phyloP scores from a whole-genome alignment of 192 early-diverging fungal species.

The Chytriomyces confervae region DNA sequence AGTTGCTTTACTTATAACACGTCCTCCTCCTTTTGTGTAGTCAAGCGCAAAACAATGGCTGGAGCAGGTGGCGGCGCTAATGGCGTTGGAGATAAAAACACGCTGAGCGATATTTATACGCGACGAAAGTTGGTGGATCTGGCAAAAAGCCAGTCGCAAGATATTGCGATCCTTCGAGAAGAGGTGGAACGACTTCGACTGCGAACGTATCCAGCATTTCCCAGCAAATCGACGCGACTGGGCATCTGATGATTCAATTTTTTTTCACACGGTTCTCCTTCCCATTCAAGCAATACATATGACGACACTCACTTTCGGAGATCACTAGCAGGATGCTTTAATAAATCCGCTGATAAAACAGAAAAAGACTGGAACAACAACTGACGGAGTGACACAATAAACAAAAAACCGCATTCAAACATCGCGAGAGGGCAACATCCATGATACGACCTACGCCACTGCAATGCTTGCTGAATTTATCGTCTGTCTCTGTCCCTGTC shows the following conservation, averaged over 20 bases:
- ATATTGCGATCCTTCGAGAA: conserved; percentile 62
- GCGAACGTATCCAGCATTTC: conserved; percentile 67
- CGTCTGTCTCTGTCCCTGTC: neutral
- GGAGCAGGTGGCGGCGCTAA: conserved; percentile 12
- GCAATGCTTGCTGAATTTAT: neutral
- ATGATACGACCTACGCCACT: too few species aligned
- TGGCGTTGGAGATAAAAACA: conserved; percentile 22
- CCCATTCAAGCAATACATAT: neutral
- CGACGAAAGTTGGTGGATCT: conserved; percentile 59
- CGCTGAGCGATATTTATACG: conserved; percentile 54
- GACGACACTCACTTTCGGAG: neutral
- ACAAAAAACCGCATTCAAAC: neutral
- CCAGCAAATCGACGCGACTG: conserved; percentile 18
- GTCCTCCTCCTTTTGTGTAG: neutral
- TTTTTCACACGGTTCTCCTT: too few species aligned
- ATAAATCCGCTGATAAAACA: conserved; percentile 11
- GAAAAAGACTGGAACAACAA: conserved; percentile 1
- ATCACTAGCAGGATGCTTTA: neutral
- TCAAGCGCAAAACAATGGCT: conserved; percentile 15
- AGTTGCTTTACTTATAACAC: neutral
- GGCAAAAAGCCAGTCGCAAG: conserved; percentile 67
- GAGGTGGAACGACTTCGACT: conserved; percentile 64
- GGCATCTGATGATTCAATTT: too few species aligned
- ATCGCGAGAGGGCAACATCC: too few species aligned
- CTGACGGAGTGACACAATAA: neutral